A percentile compares a stretch with the other conserved stretches of the same genome.
Evolutionary conservation across 1,284 basidiomycete species (phyloP).

Genomic region (Naganishia cerealis): DNA sequence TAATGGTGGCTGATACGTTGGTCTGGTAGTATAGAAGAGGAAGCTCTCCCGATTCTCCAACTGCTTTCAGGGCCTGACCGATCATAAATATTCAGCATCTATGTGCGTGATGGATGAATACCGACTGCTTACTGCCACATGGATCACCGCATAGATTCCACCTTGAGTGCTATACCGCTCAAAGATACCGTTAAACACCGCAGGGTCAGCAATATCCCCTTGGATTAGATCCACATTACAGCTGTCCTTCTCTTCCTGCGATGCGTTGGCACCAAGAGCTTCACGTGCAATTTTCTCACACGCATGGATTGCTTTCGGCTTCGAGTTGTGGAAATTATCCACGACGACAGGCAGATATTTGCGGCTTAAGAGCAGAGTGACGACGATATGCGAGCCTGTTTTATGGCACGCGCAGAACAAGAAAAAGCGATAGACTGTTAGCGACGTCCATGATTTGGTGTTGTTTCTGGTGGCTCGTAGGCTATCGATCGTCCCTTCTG

Average conservation of each 20-base stretch:
- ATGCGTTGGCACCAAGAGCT: conserved; percentile 45
- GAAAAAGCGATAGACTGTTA: conserved; percentile 2
- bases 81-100: neutral
- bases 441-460: neutral
- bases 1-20: conserved; percentile 82
- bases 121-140: conserved; percentile 72
- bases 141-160: conserved; percentile 96
- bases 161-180: conserved; percentile 75
- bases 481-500: too few relatives aligned
- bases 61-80: conserved; percentile 89
- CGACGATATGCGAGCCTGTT: conserved; percentile 85
- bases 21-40: conserved; percentile 90
- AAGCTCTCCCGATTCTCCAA: conserved; percentile 93
- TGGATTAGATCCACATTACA: conserved; percentile 62
- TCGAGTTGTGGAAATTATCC: conserved; percentile 90
- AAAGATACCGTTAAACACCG: conserved; percentile 73
- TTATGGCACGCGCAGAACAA: conserved; percentile 1
- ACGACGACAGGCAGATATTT: conserved; percentile 88
- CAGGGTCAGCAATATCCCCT: conserved; percentile 72
- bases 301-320: conserved; percentile 68
- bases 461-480: too few relatives aligned
- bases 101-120: neutral
- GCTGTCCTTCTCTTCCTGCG: conserved; percentile 22
- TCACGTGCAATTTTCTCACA: conserved; percentile 71
- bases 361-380: conserved; percentile 77